Conservation (phyloP, 495 filamentous ascomycete genomes). For the Talaromyces borbonicus region DNA sequence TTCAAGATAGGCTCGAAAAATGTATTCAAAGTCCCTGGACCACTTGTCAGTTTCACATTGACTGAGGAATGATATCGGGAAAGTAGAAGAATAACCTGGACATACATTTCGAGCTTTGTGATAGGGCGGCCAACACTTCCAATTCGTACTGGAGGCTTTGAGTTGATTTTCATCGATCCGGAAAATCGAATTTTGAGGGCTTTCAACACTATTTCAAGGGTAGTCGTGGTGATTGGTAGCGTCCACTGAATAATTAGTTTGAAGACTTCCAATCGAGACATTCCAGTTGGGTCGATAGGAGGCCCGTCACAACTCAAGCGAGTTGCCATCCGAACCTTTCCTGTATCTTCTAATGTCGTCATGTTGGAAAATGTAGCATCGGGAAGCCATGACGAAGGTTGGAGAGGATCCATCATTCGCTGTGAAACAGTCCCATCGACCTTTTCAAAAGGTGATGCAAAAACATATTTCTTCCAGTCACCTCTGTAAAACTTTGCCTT, state of each 20-base stretch:
- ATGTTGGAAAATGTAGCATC: neutral
- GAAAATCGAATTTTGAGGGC: neutral
- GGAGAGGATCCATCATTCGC: conserved; percentile 1
- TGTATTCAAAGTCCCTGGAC: neutral
- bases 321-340: neutral
- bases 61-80: neutral
- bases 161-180: conserved; percentile 1
- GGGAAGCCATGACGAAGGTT: neutral
- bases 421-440: conserved; percentile 11
- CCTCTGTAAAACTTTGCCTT: conserved; percentile 11
- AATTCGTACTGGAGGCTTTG: neutral
- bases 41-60: neutral
- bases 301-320: neutral
- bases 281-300: neutral
- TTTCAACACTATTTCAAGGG: neutral
- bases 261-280: neutral
- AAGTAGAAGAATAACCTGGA: neutral
- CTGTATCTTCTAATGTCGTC: neutral
- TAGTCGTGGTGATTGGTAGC: neutral
- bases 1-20: conserved; percentile 3
- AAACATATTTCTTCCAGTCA: conserved; percentile 13
- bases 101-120: neutral
- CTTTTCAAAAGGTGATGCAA: conserved; percentile 18
- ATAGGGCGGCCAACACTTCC: neutral
- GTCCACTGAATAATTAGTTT: neutral